Base-by-base conservation (phyloP, 2,329 filamentous ascomycete genomes). In the Fonsecaea pedrosoi region DNA sequence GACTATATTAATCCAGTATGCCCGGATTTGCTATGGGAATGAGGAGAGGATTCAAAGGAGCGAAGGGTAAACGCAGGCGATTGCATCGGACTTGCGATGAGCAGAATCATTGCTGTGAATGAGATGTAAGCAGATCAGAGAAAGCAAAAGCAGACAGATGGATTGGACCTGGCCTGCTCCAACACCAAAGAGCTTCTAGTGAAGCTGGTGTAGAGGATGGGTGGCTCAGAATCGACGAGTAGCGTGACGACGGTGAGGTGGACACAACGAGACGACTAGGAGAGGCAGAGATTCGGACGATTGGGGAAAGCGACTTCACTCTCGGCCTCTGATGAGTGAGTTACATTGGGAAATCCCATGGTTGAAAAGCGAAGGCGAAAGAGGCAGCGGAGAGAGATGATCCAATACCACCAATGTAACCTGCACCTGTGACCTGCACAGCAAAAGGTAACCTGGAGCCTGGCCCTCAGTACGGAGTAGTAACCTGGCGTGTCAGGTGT, bases 331-430 rank as follows among this genome's bases (percentile, higher is more conserved):
- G 45, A 50, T 50, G 45, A 50, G 45, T 50, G 45, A 50, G 45
- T 50, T 50, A 50, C 45, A 50, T 50, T 50, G 45, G 18, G 13
- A 12, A 50, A 50, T 13, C 45, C 45, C 45, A 50, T 30, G 45
- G 45, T 25, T 21, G 45, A 21, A 25, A 8, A 21, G 15, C 45
- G 45, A 25, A 2, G 45, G 45, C 45, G 18, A 50, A 50, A 50
- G 45, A 50, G 40, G 40, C 4, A 42, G 40, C 40, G 40, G 7
- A n/a, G 40, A 50, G 45, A 50, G 45, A 50, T 21, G 18, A 50
- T 50, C 45, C 45, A 50, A 25, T 50, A 50, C 45, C 45, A 25
- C 45, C 45, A 50, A 50, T 50, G 45, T 50, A 50, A 50, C 45
- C 18, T 50, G 45, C 12, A 50, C 45, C 45, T 50, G 45, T 21